Evolutionary conservation across 495 filamentous ascomycete species (phyloP).

Genomic region (Penicillium arizonense): DNA sequence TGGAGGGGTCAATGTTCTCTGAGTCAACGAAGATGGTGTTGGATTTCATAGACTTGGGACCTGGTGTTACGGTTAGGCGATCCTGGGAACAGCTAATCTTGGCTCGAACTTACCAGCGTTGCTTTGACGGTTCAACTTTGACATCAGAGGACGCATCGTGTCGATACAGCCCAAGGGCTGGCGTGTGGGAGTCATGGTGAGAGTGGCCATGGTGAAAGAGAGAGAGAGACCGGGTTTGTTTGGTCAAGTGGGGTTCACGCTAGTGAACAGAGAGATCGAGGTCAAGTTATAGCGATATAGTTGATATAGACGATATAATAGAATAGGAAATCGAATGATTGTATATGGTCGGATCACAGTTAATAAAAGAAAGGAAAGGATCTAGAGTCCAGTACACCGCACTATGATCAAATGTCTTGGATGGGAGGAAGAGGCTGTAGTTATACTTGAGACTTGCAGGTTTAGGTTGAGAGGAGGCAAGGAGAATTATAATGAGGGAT

Average conservation of each 20-base stretch:
- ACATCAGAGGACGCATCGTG: slow-evolving; percentile 44
- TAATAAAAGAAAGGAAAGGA: slow-evolving; percentile 3
- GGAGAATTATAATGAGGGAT: slow-evolving; percentile 10
- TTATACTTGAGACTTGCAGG: slow-evolving; percentile 9
- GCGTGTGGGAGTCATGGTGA: slow-evolving; percentile 43
- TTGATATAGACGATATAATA: neutral
- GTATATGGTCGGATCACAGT: neutral
- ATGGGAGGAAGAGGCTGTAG: slow-evolving; percentile 1
- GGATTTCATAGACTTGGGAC: slow-evolving; percentile 17
- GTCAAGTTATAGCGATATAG: neutral
- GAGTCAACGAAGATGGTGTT: slow-evolving; percentile 45
- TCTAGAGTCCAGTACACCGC: neutral
- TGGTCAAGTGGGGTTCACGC: slow-evolving; percentile 27
- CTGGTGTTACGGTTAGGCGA: slow-evolving; percentile 9
- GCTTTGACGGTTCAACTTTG: slow-evolving; percentile 49
- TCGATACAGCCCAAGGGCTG: slow-evolving; percentile 47
- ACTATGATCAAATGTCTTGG: neutral
- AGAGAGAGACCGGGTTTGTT: slow-evolving; percentile 22
- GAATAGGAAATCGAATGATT: neutral
- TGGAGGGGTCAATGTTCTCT: slow-evolving; percentile 80
- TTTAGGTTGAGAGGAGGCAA: slow-evolving; percentile 1
- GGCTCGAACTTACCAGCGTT: slow-evolving; percentile 48
- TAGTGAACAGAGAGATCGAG: slow-evolving; percentile 10
- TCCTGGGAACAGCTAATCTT: neutral
- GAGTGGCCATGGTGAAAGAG: slow-evolving; percentile 34